A percentile compares a stretch with the other conserved stretches of the same genome.
Conservation (phyloP, 2,329 filamentous ascomycete genomes). For the Aspergillus phoenicis region DNA sequence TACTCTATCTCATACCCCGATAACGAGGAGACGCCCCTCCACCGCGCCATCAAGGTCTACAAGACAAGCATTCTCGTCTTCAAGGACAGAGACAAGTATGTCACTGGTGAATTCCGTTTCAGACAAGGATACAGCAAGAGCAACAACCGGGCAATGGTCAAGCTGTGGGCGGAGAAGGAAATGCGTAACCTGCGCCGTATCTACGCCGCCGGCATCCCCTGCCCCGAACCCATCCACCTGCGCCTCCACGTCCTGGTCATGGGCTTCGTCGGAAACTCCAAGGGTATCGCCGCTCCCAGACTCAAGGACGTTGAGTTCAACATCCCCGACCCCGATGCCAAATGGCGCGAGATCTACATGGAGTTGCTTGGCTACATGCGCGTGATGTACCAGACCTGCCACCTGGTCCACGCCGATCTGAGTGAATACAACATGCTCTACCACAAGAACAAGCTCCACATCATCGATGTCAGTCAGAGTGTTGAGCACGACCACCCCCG, state of each 20-base stretch:
- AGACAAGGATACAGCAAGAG: constrained; percentile 88
- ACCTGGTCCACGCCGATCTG: constrained; percentile 90
- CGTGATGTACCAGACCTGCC: constrained; percentile 87
- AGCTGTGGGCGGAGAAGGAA: constrained; percentile 98
- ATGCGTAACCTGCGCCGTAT: constrained; percentile 90
- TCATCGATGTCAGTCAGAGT: constrained; percentile 97
- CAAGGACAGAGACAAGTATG: constrained; percentile 96
- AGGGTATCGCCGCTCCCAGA: constrained; percentile 84
- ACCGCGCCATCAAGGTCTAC: constrained; percentile 96
- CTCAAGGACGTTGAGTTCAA: constrained; percentile 81
- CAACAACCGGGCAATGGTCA: constrained; percentile 95
- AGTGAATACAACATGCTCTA: constrained; percentile 98
- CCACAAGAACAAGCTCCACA: constrained; percentile 77
- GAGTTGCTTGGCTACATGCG: constrained; percentile 88
- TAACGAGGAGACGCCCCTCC: constrained; percentile 55
- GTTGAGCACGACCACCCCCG: constrained; percentile 96
- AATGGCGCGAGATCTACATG: constrained; percentile 78
- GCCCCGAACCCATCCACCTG: constrained; percentile 83
- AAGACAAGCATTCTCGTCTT: constrained; percentile 97
- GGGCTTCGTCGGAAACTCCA: constrained; percentile 85
- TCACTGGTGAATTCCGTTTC: constrained; percentile 92
- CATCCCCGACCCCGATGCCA: constrained; percentile 66
- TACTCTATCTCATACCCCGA: constrained; percentile 71
- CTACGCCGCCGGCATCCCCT: constrained; percentile 80
- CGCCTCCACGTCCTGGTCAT: constrained; percentile 95